Percentiles rank a stretch among this genome's conserved stretches.
Conservation (phyloP, 805 yeast genomes). For the Yarrowia sp. region DNA sequence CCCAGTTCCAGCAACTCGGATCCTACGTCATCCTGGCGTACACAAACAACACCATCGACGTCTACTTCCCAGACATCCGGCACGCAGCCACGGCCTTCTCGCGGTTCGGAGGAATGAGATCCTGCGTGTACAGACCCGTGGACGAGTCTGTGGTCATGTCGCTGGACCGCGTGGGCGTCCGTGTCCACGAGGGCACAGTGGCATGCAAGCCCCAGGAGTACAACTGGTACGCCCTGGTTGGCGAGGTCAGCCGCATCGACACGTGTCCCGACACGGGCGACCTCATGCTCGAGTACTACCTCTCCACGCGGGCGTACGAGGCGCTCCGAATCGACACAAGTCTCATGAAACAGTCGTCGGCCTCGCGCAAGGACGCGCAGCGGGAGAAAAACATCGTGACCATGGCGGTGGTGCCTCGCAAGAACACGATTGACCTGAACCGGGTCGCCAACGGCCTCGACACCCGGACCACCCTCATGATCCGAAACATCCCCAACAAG, state of each 20-base stretch:
- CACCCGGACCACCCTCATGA: conserved; percentile 59
- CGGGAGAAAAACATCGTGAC: conserved; percentile 43
- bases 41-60: conserved; percentile 1
- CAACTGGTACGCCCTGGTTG: conserved; percentile 33
- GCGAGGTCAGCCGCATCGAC: conserved; percentile 12
- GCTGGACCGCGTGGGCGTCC: conserved; percentile 2
- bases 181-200: conserved; percentile 7
- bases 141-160: conserved; percentile 5
- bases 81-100: conserved; percentile 23
- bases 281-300: conserved; percentile 21
- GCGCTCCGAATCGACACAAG: conserved; percentile 22
- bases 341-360: conserved; percentile 26
- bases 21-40: conserved; percentile 27
- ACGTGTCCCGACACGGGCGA: conserved; percentile 25
- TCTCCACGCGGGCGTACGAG: conserved; percentile 23
- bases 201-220: conserved; percentile 28
- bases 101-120: not conserved
- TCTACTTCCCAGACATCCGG: conserved; percentile 28
- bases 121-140: not conserved
- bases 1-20: conserved; percentile 19
- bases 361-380: conserved; percentile 23
- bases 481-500: conserved; percentile 62
- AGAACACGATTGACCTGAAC: conserved; percentile 53
- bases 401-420: conserved; percentile 47
- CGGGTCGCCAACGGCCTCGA: conserved; percentile 55